These are phyloP conservation scores for Erythrobasidium hasegawianum DNA, from an alignment of 1,284 basidiomycete genomes.

Conservation along the genomic window DNA sequence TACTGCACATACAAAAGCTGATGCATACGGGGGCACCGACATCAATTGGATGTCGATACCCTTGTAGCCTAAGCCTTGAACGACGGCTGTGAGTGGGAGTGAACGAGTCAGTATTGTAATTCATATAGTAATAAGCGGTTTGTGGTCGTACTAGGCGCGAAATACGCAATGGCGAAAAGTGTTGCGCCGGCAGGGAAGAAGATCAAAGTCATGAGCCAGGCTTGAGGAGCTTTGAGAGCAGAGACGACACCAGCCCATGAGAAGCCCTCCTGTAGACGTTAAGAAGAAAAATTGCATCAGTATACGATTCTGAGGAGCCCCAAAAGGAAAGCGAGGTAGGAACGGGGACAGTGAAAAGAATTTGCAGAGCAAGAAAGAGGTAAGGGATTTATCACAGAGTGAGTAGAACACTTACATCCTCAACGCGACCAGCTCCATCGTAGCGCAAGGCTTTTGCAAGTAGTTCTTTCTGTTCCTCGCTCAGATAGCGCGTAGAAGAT, in stretches of 20 bases:
- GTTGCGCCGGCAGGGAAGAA: slow-evolving; percentile 36
- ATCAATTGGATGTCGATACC: slow-evolving; percentile 37
- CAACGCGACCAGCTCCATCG: slow-evolving; percentile 34
- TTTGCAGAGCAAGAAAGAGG: too few species aligned
- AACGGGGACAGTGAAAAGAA: too few species aligned
- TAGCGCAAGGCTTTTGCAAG: slow-evolving; percentile 33
- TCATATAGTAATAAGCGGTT: too few species aligned
- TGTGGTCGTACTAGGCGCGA: slow-evolving; percentile 19
- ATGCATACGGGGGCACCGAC: slow-evolving; percentile 40
- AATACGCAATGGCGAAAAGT: slow-evolving; percentile 37
- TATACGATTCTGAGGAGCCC: too few species aligned
- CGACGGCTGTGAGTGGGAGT: slow-evolving; percentile 37
- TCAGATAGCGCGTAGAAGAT: slow-evolving; percentile 36
- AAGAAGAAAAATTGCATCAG: too few species aligned
- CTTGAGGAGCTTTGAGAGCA: slow-evolving; percentile 38
- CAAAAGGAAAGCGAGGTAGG: too few species aligned
- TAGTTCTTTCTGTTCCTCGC: slow-evolving; percentile 30
- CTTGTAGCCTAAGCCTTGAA: slow-evolving; percentile 36
- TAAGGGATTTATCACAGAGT: background rate
- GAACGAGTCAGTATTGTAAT: too few species aligned
- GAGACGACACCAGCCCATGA: slow-evolving; percentile 31
- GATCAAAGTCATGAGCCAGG: slow-evolving; percentile 35
- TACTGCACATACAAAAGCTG: slow-evolving; percentile 37
- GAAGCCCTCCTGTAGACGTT: slow-evolving; percentile 37
- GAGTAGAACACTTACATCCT: slow-evolving; percentile 18